Percentiles rank a stretch among this genome's conserved stretches.
Conservation (phyloP, 2,329 filamentous ascomycete genomes). For the Elsinoe necatrix region DNA sequence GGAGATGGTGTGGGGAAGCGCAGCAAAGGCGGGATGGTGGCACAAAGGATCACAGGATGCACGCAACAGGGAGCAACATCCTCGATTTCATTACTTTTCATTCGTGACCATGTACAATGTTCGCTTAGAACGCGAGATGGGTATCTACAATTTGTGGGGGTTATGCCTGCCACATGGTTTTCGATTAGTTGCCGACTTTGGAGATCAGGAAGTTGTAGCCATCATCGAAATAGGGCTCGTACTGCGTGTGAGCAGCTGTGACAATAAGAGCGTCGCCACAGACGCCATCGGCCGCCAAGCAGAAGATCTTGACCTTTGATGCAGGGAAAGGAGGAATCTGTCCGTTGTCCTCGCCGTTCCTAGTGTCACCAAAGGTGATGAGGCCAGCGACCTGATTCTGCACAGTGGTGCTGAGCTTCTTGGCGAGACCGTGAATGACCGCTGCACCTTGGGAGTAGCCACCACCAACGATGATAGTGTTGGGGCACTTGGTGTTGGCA, state of each 20-base stretch:
- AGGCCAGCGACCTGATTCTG: slow-evolving; percentile 31
- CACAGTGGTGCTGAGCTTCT: slow-evolving; percentile 24
- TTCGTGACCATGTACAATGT: background rate
- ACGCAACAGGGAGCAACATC: background rate
- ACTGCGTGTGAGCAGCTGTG: slow-evolving; percentile 23
- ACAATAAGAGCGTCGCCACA: slow-evolving; percentile 23
- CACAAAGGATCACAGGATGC: background rate
- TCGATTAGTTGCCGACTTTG: background rate
- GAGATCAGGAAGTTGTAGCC: slow-evolving; percentile 2
- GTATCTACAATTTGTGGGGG: background rate
- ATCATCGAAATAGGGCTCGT: slow-evolving; percentile 11
- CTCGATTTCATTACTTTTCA: background rate
- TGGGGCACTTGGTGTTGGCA: slow-evolving; percentile 24
- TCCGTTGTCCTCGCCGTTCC: slow-evolving; percentile 32
- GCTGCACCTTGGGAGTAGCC: slow-evolving; percentile 33
- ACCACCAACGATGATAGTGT: slow-evolving; percentile 23
- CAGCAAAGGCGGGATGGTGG: background rate
- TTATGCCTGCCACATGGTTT: background rate
- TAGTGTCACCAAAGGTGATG: slow-evolving; percentile 35
- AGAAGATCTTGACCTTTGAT: slow-evolving; percentile 26
- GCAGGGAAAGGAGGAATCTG: slow-evolving; percentile 30
- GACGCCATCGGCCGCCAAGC: slow-evolving; percentile 25
- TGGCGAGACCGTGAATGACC: slow-evolving; percentile 31
- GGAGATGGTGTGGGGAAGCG: background rate
- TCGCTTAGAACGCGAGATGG: background rate